Conservation (phyloP, 2,329 filamentous ascomycete species). For the Pyrenochaeta sp. region DNA sequence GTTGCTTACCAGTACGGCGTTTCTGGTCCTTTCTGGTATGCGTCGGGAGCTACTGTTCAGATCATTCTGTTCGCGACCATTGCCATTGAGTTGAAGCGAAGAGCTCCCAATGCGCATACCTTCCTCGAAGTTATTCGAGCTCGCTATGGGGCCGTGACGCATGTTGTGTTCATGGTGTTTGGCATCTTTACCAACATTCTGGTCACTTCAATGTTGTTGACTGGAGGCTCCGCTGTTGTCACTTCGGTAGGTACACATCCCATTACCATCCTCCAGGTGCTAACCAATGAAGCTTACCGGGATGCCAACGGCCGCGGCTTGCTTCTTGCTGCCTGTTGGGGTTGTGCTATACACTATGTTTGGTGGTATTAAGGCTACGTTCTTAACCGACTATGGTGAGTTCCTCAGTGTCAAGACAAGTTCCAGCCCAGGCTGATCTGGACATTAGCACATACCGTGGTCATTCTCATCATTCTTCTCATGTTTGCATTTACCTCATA, state of each 20-base stretch:
- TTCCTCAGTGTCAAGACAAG: neutral
- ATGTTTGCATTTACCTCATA: slow-evolving; percentile 86
- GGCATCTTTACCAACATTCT: slow-evolving; percentile 83
- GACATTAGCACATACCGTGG: slow-evolving; percentile 75
- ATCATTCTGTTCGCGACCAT: slow-evolving; percentile 90
- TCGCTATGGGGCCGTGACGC: slow-evolving; percentile 76
- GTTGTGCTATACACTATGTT: slow-evolving; percentile 81
- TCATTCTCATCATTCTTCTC: slow-evolving; percentile 84
- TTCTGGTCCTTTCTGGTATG: slow-evolving; percentile 72
- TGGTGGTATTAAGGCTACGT: slow-evolving; percentile 73
- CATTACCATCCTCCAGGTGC: slow-evolving; percentile 46
- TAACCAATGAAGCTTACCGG: slow-evolving; percentile 69
- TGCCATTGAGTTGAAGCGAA: slow-evolving; percentile 87
- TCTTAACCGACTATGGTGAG: slow-evolving; percentile 75
- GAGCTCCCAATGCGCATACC: slow-evolving; percentile 85
- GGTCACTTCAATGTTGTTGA: slow-evolving; percentile 88
- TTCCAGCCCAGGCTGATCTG: neutral
- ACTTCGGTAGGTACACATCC: slow-evolving; percentile 29
- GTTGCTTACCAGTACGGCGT: slow-evolving; percentile 83
- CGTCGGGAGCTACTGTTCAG: slow-evolving; percentile 58
- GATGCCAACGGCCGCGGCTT: slow-evolving; percentile 80
- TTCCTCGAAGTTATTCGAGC: slow-evolving; percentile 85
- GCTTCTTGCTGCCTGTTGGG: slow-evolving; percentile 81
- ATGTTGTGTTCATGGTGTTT: slow-evolving; percentile 83
- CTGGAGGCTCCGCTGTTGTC: slow-evolving; percentile 78